Conservation (phyloP, 345 rosid species). For the Rhizophora mangle region DNA sequence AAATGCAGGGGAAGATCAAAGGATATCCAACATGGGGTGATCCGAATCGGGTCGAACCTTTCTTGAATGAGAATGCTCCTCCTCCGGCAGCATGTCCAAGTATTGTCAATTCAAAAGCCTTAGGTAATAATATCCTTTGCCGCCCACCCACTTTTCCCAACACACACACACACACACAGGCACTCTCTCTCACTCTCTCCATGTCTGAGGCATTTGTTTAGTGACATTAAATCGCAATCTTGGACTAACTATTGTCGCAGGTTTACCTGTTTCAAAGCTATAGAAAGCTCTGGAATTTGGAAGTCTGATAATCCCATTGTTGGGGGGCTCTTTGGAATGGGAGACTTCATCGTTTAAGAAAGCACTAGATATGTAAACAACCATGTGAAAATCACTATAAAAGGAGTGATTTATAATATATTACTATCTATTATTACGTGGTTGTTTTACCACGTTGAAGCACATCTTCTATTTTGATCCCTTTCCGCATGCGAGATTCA, state of each 20-base stretch:
- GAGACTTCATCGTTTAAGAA: no score
- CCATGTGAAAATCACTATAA: no score
- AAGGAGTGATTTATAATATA: no score
- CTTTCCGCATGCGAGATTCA: no score
- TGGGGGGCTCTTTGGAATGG: no score
- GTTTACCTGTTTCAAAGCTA: constrained; percentile 80
- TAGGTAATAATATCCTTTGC: constrained; percentile 35
- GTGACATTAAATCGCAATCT: constrained; percentile 1
- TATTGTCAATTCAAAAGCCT: constrained; percentile 82
- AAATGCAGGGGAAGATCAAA: constrained; percentile 73
- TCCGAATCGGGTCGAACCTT: constrained; percentile 74
- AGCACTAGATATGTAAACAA: no score
- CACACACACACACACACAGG: no score
- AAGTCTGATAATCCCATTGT: no score
- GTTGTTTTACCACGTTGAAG: neutral
- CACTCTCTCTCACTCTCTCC: no score
- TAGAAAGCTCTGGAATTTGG: constrained; percentile 21
- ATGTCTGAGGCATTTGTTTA: neutral
- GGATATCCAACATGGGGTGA: constrained; percentile 82
- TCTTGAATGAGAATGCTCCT: constrained; percentile 67
- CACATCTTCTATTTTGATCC: no score
- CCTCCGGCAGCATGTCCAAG: constrained; percentile 91
- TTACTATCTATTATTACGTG: neutral
- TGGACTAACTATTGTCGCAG: constrained; percentile 36
- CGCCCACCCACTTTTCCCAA: no score